Evolutionary conservation across 768 basidiomycete species (phyloP).

Genomic region (Russula lepida): DNA sequence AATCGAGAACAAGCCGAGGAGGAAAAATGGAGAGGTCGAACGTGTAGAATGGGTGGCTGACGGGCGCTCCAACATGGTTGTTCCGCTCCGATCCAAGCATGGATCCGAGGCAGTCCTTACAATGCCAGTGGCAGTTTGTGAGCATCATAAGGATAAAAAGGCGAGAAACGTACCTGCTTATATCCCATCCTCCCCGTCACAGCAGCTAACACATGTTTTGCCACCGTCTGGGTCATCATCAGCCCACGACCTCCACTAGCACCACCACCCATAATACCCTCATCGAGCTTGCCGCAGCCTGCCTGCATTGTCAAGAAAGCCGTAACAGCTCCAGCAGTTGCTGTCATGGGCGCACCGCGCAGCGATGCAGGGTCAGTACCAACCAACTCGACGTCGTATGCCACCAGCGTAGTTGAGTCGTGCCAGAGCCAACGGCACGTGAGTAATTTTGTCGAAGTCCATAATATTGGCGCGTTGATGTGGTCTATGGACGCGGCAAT

Average conservation of each 20-base stretch:
- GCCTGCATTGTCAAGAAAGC: slow-evolving; percentile 21
- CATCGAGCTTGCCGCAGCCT: slow-evolving; percentile 24
- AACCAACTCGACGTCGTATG: slow-evolving; percentile 74
- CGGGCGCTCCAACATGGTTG: too few species aligned
- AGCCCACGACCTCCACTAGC: slow-evolving; percentile 22
- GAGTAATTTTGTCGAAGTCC: slow-evolving; percentile 59
- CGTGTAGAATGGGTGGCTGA: too few species aligned
- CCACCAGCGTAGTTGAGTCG: slow-evolving; percentile 75
- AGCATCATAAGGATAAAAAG: too few species aligned
- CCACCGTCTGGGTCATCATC: slow-evolving; percentile 62
- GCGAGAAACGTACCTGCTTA: too few species aligned
- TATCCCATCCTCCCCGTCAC: too few species aligned
- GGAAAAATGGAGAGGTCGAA: too few species aligned
- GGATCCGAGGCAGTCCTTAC: too few species aligned
- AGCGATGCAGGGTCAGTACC: slow-evolving; percentile 58
- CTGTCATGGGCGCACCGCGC: slow-evolving; percentile 31
- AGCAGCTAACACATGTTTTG: slow-evolving; percentile 73
- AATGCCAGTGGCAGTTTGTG: too few species aligned
- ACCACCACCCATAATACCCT: too few species aligned
- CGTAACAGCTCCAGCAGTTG: neutral
- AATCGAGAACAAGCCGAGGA: too few species aligned
- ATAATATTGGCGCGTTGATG: slow-evolving; percentile 73
- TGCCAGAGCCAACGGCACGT: slow-evolving; percentile 70
- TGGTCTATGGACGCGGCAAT: slow-evolving; percentile 83
- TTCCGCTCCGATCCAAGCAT: too few species aligned